These are phyloP conservation scores for Cytospora piceae DNA, from an alignment of 2,329 filamentous ascomycete genomes.

Conservation along the genomic window DNA sequence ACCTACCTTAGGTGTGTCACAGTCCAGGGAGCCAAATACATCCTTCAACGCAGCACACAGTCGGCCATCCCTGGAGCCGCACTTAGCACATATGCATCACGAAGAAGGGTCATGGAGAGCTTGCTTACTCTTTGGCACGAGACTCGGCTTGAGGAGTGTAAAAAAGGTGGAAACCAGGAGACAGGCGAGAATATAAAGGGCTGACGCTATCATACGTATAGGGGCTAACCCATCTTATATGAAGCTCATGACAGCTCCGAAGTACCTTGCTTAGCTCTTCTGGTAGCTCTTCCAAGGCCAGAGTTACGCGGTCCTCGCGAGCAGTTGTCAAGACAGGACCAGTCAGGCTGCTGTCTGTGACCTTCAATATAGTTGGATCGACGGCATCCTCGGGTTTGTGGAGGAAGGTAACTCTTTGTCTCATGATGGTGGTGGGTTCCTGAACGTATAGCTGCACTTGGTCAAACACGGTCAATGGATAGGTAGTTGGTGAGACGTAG, in stretches of 20 bases:
- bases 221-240: slow-evolving; percentile 77
- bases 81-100: slow-evolving; percentile 22
- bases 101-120: neutral
- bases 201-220: slow-evolving; percentile 60
- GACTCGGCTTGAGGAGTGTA: slow-evolving; percentile 62
- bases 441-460: neutral
- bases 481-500: neutral
- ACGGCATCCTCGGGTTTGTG: slow-evolving; percentile 66
- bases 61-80: slow-evolving; percentile 31
- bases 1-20: slow-evolving; percentile 41
- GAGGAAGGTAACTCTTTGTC: slow-evolving; percentile 79
- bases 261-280: slow-evolving; percentile 66
- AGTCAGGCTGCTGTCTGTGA: slow-evolving; percentile 60
- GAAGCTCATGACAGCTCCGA: slow-evolving; percentile 69
- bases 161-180: slow-evolving; percentile 81
- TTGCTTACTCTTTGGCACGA: slow-evolving; percentile 36
- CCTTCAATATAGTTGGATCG: slow-evolving; percentile 64
- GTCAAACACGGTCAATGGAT: neutral
- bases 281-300: slow-evolving; percentile 75
- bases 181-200: slow-evolving; percentile 74
- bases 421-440: slow-evolving; percentile 55
- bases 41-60: slow-evolving; percentile 40
- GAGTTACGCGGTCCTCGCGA: slow-evolving; percentile 78
- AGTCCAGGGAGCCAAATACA: slow-evolving; percentile 42
- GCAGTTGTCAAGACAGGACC: slow-evolving; percentile 64